These are phyloP conservation scores for Kluyveromyces dobzhanskii DNA, from an alignment of 805 yeast genomes.

Conservation along the genomic window DNA sequence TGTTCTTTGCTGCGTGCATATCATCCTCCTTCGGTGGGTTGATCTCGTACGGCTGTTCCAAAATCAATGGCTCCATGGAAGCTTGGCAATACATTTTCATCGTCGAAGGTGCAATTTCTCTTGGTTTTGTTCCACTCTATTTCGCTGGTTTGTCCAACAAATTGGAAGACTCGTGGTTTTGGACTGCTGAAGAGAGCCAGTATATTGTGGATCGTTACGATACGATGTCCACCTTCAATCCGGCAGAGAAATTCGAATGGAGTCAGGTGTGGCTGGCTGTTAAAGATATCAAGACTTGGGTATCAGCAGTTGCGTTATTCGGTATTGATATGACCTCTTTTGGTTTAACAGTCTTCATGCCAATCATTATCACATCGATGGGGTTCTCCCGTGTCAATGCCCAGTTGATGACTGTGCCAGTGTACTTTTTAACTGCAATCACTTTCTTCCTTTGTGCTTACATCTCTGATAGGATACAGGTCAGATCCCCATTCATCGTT, in stretches of 20 bases:
- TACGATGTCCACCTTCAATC: slow-evolving; percentile 28
- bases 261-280: slow-evolving; percentile 27
- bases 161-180: slow-evolving; percentile 32
- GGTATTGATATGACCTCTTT: slow-evolving; percentile 34
- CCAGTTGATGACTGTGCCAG: slow-evolving; percentile 75
- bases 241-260: slow-evolving; percentile 33
- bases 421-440: slow-evolving; percentile 75
- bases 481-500: slow-evolving; percentile 36
- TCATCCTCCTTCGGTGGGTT: slow-evolving; percentile 54
- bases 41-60: slow-evolving; percentile 38
- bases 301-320: slow-evolving; percentile 29
- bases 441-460: slow-evolving; percentile 53
- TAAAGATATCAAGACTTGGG: slow-evolving; percentile 26
- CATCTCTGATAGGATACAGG: slow-evolving; percentile 46
- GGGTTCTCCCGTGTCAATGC: slow-evolving; percentile 59
- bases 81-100: slow-evolving; percentile 47
- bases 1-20: slow-evolving; percentile 45
- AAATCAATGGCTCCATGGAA: slow-evolving; percentile 33
- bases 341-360: slow-evolving; percentile 37
- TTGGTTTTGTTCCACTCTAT: slow-evolving; percentile 31
- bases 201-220: slow-evolving; percentile 30
- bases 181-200: slow-evolving; percentile 33
- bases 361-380: slow-evolving; percentile 28
- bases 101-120: slow-evolving; percentile 41
- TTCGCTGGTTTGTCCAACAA: slow-evolving; percentile 35